Base-by-base conservation (phyloP, 2,329 filamentous ascomycete species). In the Aspergillus sp. region DNA sequence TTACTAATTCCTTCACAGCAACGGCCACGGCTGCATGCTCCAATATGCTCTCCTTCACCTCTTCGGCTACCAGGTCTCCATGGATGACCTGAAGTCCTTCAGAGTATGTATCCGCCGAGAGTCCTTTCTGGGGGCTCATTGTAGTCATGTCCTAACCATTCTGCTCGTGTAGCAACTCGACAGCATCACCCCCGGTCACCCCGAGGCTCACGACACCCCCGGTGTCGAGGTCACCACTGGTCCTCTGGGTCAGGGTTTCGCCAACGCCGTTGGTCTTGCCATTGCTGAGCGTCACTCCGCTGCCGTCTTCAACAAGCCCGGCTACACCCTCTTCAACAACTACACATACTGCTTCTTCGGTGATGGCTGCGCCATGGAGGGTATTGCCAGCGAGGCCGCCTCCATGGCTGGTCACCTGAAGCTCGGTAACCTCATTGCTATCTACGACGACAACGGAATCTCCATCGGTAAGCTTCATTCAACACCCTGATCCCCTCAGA, bases 361-460 rank as follows among this genome's bases (percentile, higher is more conserved):
- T 77, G 95, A 99, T 84, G 95, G 95, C 69, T 99, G 95, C 82
- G 87, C 96, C 81, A 96, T 96, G 93, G 95, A 99, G 85, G 95
- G 95, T 85, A 86, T 99, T 83, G 92, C 95, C 69, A 87, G 87
- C 75, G 95, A 99, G 84, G 94, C 95, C 73, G 91, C 86, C 70
- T 96, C 92, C 63, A 86, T 92, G 70, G 95, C 95, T 70, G 95
- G 95, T 75, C 95, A 99, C 84, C 86, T 98, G 80, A 90, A 98
- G 86, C 88, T 99, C 67, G 95, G 94, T 77, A 99, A 98, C 86
- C 85, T 99, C 75, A 98, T 98, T 81, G 88, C 87, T 80, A 86
- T 99, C 81, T 99, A 94, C 81, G 95, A 99, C 77, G 95, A 99
- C 85, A 99, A 99, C 87, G 90, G 96, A 80, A 98, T 99, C 76